Conservation (phyloP, 106 monocot species). For the Platanthera guangdongensis region DNA sequence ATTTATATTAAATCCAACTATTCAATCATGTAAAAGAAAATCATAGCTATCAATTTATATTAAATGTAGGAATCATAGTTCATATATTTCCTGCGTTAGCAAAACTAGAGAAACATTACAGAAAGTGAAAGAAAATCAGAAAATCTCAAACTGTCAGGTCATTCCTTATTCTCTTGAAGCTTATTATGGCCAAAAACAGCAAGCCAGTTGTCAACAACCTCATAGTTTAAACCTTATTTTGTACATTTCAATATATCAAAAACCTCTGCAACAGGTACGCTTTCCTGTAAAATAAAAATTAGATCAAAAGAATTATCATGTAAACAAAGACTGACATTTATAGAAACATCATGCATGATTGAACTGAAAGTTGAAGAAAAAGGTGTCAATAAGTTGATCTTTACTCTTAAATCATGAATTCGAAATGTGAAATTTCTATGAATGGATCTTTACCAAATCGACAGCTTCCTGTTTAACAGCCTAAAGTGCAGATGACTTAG, state of each 20-base stretch:
- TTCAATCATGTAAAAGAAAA: neutral
- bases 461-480: conserved; percentile 34
- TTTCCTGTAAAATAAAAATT: conserved; percentile 22
- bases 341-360: neutral
- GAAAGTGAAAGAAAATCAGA: neutral
- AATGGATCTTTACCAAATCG: conserved; percentile 26
- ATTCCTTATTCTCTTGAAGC: conserved; percentile 49
- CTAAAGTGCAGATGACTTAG: conserved; percentile 21
- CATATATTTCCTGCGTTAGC: conserved; percentile 29
- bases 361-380: neutral
- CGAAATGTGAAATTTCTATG: neutral
- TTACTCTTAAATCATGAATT: neutral
- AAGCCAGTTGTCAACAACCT: conserved; percentile 36
- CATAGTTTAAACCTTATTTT: conserved; percentile 27
- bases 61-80: neutral
- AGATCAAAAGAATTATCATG: conserved; percentile 5
- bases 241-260: conserved; percentile 41
- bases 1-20: neutral
- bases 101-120: neutral
- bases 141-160: conserved; percentile 5
- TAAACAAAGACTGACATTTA: neutral
- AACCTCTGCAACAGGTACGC: conserved; percentile 38
- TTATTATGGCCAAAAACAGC: conserved; percentile 42
- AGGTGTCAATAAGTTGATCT: neutral
- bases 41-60: neutral